These are phyloP conservation scores for Grigorovia jiainica DNA, from an alignment of 805 yeast genomes.

Conservation along the genomic window DNA sequence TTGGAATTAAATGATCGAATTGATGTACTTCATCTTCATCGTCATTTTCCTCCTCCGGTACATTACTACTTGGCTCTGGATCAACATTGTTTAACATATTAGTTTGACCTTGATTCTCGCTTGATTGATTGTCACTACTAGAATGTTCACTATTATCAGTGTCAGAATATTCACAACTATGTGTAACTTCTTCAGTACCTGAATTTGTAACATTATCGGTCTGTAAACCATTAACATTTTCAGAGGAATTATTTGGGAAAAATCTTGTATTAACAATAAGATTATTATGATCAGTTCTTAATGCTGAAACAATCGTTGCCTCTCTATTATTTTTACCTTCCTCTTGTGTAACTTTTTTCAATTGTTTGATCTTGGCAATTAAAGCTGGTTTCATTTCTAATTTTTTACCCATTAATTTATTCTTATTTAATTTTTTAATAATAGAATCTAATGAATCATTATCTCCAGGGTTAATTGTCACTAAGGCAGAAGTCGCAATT, in stretches of 20 bases:
- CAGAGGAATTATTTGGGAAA: too few species aligned
- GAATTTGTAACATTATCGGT: not conserved
- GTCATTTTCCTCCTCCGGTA: not conserved
- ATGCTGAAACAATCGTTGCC: not conserved
- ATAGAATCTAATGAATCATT: slow-evolving; percentile 38
- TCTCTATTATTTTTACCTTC: not conserved
- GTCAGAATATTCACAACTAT: too few species aligned
- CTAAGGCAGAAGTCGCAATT: not conserved
- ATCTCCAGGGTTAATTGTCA: not conserved
- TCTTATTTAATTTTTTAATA: slow-evolving; percentile 30
- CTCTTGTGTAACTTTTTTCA: slow-evolving; percentile 28
- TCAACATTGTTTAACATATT: too few species aligned
- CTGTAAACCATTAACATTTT: not conserved
- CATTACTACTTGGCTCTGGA: not conserved
- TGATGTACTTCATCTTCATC: not conserved
- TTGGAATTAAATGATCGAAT: not conserved
- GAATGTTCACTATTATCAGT: too few species aligned
- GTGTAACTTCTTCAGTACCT: not conserved
- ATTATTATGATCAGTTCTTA: not conserved
- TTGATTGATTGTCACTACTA: too few species aligned
- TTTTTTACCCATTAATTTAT: slow-evolving; percentile 31
- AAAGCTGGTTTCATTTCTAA: slow-evolving; percentile 34
- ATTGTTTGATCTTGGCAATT: slow-evolving; percentile 36
- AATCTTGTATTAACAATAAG: too few species aligned
- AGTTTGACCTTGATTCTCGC: too few species aligned